Conservation (phyloP, 495 filamentous ascomycete species). For the Filosporella fistucella region DNA sequence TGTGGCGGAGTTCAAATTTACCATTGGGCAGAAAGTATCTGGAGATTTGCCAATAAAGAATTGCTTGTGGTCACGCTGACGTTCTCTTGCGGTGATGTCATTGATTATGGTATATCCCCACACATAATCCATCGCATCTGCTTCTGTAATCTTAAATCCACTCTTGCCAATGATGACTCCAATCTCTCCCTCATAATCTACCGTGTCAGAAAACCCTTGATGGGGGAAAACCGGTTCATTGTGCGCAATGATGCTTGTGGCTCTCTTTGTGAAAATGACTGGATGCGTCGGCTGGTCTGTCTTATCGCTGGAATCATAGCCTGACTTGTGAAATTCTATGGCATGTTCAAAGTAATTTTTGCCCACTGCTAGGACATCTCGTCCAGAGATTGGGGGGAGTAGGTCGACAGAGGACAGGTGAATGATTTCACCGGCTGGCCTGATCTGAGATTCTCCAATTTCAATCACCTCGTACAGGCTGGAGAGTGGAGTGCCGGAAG, state of each 20-base stretch:
- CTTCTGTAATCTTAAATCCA: constrained; percentile 39
- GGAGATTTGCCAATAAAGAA: constrained; percentile 52
- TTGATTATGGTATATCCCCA: constrained; percentile 58
- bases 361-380: constrained; percentile 50
- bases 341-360: constrained; percentile 54
- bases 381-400: constrained; percentile 41
- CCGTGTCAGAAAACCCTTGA: constrained; percentile 40
- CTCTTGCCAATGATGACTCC: constrained; percentile 49
- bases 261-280: constrained; percentile 51
- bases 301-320: constrained; percentile 34
- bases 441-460: constrained; percentile 29
- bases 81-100: constrained; percentile 50
- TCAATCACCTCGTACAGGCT: constrained; percentile 49
- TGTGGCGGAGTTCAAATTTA: constrained; percentile 14
- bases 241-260: constrained; percentile 46
- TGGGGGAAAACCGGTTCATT: constrained; percentile 42
- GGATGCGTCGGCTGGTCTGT: constrained; percentile 39
- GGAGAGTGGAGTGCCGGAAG: constrained; percentile 40
- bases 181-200: constrained; percentile 56
- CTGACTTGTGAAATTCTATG: constrained; percentile 44
- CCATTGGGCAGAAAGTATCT: constrained; percentile 54
- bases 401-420: constrained; percentile 33
- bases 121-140: constrained; percentile 44
- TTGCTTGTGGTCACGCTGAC: constrained; percentile 53
- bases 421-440: constrained; percentile 29